Percentiles rank a stretch among this genome's conserved stretches.
Evolutionary conservation across 2,329 filamentous ascomycete genomes (phyloP).

Genomic region (Sporothrix brunneoviolacea): DNA sequence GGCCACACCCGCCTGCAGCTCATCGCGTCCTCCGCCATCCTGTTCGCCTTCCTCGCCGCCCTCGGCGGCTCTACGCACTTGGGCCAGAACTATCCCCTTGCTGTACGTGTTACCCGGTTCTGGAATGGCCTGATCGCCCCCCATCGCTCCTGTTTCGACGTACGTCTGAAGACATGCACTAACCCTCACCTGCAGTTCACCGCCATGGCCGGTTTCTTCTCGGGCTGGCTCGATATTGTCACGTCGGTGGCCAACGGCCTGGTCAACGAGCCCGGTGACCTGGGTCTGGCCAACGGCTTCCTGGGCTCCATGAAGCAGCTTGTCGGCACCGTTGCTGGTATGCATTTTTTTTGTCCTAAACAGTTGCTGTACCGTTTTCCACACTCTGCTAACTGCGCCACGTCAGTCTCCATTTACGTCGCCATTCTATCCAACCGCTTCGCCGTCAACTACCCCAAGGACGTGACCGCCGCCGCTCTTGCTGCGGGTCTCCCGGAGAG

Average conservation of each 20-base stretch:
- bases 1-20: slow-evolving; percentile 11
- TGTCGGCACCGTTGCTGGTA: slow-evolving; percentile 11
- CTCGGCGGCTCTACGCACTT: slow-evolving; percentile 12
- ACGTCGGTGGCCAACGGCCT: slow-evolving; percentile 14
- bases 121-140: too few relatives aligned
- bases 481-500: slow-evolving; percentile 8
- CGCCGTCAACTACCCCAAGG: neutral
- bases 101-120: too few relatives aligned
- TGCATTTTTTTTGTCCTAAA: neutral
- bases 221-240: slow-evolving; percentile 15
- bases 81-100: slow-evolving; percentile 6
- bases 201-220: slow-evolving; percentile 14
- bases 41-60: slow-evolving; percentile 12
- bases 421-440: slow-evolving; percentile 12
- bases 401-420: slow-evolving; percentile 15
- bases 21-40: slow-evolving; percentile 2
- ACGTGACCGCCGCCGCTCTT: slow-evolving; percentile 7
- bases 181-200: too few relatives aligned
- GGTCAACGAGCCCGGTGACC: slow-evolving; percentile 14
- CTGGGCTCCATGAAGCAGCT: slow-evolving; percentile 15
- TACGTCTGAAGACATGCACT: too few relatives aligned
- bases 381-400: too few relatives aligned
- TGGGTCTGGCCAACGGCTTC: slow-evolving; percentile 16
- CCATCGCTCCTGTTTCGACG: too few relatives aligned
- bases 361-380: neutral